Percentiles rank a stretch among this genome's conserved stretches.
Evolutionary conservation across 2,329 filamentous ascomycete genomes (phyloP).

Genomic region (Escovopsis sp.): DNA sequence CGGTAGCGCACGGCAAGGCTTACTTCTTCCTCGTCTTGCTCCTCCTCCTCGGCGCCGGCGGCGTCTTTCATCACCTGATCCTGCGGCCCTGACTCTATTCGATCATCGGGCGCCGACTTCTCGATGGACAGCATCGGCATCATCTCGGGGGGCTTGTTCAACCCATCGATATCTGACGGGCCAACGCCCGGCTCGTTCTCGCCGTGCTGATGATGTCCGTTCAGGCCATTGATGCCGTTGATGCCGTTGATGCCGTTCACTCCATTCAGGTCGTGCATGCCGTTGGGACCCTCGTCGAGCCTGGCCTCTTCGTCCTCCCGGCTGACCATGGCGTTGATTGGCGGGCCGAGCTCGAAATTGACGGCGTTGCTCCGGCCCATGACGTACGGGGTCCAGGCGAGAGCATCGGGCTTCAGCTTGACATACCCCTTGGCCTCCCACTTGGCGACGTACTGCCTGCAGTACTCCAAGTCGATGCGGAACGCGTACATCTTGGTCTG

Average conservation of each 20-base stretch:
- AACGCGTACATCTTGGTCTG: slow-evolving; percentile 81
- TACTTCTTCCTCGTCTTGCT: slow-evolving; percentile 11
- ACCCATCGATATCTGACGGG: slow-evolving; percentile 2
- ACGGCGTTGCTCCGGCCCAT: slow-evolving; percentile 79
- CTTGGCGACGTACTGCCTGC: slow-evolving; percentile 72
- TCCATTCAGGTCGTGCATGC: slow-evolving; percentile 8
- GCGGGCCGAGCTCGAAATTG: slow-evolving; percentile 69
- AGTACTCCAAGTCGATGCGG: slow-evolving; percentile 72
- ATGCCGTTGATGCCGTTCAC: slow-evolving; percentile 11
- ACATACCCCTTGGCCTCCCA: slow-evolving; percentile 86
- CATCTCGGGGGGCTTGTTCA: slow-evolving; percentile 1
- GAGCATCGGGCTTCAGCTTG: slow-evolving; percentile 60
- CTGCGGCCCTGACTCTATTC: slow-evolving; percentile 15
- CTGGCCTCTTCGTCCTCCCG: slow-evolving; percentile 56
- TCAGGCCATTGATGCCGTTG: slow-evolving; percentile 7
- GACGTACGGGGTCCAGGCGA: slow-evolving; percentile 93
- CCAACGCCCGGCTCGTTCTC: background rate
- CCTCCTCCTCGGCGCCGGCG: slow-evolving; percentile 7
- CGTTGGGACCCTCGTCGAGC: slow-evolving; percentile 18
- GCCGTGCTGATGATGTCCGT: too few relatives aligned
- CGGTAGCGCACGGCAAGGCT: slow-evolving; percentile 35
- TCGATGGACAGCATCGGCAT: slow-evolving; percentile 18
- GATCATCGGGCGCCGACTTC: slow-evolving; percentile 16
- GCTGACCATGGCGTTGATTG: slow-evolving; percentile 73
- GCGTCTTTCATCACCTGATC: slow-evolving; percentile 15